Evolutionary conservation across 371 early-diverging fungal genomes (phyloP).

Genomic region (Mucor velutinosus): DNA sequence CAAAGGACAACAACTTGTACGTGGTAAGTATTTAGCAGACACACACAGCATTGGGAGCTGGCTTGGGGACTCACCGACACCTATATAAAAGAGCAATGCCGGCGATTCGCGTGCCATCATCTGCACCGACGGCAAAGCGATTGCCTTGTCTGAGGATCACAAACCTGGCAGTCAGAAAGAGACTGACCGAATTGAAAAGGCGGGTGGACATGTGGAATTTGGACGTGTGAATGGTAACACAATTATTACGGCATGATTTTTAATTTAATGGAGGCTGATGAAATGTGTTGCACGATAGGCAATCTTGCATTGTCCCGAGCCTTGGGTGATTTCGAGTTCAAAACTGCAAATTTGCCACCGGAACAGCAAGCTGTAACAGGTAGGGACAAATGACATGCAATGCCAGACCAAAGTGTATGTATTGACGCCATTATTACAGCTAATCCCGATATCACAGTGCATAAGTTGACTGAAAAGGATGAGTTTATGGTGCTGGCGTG

Average conservation of each 20-base stretch:
- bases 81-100: slow-evolving; percentile 76
- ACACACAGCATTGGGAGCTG: background rate
- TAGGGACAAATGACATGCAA: no score
- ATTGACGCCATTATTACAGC: slow-evolving; percentile 42
- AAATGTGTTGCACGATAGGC: slow-evolving; percentile 45
- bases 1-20: slow-evolving; percentile 58
- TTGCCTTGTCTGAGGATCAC: slow-evolving; percentile 90
- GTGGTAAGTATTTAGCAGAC: slow-evolving; percentile 33
- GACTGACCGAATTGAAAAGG: slow-evolving; percentile 76
- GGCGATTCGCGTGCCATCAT: slow-evolving; percentile 95
- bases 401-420: no score
- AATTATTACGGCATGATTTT: background rate
- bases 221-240: slow-evolving; percentile 91
- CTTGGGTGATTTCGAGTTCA: slow-evolving; percentile 96
- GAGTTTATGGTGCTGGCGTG: slow-evolving; percentile 96
- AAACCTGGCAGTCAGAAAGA: slow-evolving; percentile 88
- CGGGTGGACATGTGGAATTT: slow-evolving; percentile 95
- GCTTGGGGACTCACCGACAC: background rate
- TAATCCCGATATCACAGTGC: slow-evolving; percentile 85
- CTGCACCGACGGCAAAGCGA: slow-evolving; percentile 70
- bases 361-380: slow-evolving; percentile 91
- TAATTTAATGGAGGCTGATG: background rate
- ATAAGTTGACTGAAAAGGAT: slow-evolving; percentile 67
- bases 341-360: slow-evolving; percentile 68
- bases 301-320: slow-evolving; percentile 95